These are phyloP conservation scores for Cryptococcus hybrid DNA, from an alignment of 1,284 basidiomycete genomes.

Conservation along the genomic window DNA sequence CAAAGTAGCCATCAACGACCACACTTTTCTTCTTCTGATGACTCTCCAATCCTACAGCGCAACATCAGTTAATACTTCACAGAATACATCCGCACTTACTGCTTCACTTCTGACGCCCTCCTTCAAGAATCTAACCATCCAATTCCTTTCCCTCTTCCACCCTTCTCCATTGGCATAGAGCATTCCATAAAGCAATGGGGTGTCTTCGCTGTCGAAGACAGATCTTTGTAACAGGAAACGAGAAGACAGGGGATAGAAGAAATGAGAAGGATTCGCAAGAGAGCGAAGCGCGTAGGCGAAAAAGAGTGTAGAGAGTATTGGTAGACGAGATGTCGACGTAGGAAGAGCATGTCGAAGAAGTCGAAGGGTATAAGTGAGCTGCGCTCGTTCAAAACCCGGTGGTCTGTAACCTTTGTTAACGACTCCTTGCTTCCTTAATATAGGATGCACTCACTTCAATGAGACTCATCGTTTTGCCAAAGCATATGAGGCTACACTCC, in stretches of 20 bases:
- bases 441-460: constrained; percentile 33
- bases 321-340: constrained; percentile 45
- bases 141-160: constrained; percentile 78
- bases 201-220: constrained; percentile 67
- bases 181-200: constrained; percentile 81
- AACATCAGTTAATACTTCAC: neutral
- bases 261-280: constrained; percentile 73
- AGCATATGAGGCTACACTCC: constrained; percentile 53
- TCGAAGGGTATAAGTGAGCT: constrained; percentile 71
- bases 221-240: constrained; percentile 82
- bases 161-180: constrained; percentile 70
- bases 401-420: constrained; percentile 4
- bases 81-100: constrained; percentile 23
- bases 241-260: constrained; percentile 74
- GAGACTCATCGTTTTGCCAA: constrained; percentile 53
- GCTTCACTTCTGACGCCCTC: constrained; percentile 68
- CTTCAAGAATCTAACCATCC: constrained; percentile 81
- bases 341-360: constrained; percentile 65
- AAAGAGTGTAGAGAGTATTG: constrained; percentile 75
- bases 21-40: constrained; percentile 76
- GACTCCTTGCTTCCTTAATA: neutral
- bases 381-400: constrained; percentile 71
- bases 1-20: constrained; percentile 79
- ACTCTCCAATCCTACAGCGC: constrained; percentile 71
- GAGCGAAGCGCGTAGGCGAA: constrained; percentile 74